Base-by-base conservation (phyloP, 2,329 filamentous ascomycete species). In the Dothistroma septosporum region DNA sequence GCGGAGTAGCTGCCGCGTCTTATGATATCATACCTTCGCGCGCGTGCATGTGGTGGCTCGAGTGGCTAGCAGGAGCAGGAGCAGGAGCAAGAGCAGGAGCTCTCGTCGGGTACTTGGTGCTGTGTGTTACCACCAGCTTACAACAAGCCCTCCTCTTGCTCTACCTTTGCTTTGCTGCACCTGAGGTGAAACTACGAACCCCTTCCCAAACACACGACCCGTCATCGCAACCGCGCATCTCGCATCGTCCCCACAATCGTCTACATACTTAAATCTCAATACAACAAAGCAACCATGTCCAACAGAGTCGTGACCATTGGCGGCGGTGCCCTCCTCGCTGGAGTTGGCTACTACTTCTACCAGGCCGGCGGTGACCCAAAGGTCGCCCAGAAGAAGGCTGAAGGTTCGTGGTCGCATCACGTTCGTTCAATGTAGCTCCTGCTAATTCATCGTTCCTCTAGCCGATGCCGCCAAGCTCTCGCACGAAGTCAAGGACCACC, bases 321-420 rank as follows among this genome's bases (percentile, higher is more conserved):
- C 52, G 88, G 87, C 69, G 77, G 86, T 67, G 84, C 81, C 61
- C 86, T 85, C 66, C 87, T 83, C 33, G 85, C 63, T 16, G 88
- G 86, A 66, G 79, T 87, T 61, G 91, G 89, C 48, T 97, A 96
- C 83, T 97, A 97, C 81, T 84, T 97, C 64, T 99, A 96, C 82
- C 82, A 79, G 55, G 89, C 92, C 16, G 93, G 93, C 63, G 92
- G 93, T 60, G 84, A 86, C 75, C 83, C 91, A 55, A 90, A 89
- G 76, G 86, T 84, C 54, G 93, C 92, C n/a, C 86, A 92, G 83
- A 90, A 93, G 82, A 82, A 94, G 76, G 83, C 90, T 68, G 90
- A 96, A 80, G 85, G 93, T 96, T 79, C 50, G 86, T 79, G 14
- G 46, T 35, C 16, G 22, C 32, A 57, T 37, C 10, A 19, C 37